phyloP scores from a whole-genome alignment of 1,139 yeast species.

The Saccharomycopsis hybrid region DNA sequence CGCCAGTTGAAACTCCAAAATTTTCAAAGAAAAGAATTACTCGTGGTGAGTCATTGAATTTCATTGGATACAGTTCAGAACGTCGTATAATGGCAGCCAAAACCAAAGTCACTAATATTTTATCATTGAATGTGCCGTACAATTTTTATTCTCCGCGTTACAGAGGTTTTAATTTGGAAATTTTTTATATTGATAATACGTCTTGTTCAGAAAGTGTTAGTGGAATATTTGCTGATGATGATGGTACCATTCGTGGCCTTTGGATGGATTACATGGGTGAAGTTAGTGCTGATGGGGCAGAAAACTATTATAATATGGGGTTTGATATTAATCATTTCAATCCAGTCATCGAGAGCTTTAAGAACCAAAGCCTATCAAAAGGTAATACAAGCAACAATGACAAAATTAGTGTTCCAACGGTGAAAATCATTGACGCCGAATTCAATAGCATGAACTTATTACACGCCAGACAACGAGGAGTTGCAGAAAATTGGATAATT shows the following conservation, averaged over 20 bases:
- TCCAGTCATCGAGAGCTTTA: slow-evolving; percentile 41
- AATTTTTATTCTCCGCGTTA: slow-evolving; percentile 67
- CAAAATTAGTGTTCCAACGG: slow-evolving; percentile 41
- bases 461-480: slow-evolving; percentile 79
- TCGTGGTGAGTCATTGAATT: slow-evolving; percentile 69
- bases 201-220: slow-evolving; percentile 68
- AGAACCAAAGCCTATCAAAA: too few species aligned
- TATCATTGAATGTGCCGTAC: slow-evolving; percentile 67
- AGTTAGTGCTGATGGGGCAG: slow-evolving; percentile 43
- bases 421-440: slow-evolving; percentile 71
- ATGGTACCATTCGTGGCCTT: slow-evolving; percentile 74
- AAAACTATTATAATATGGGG: slow-evolving; percentile 67
- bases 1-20: slow-evolving; percentile 56
- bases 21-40: slow-evolving; percentile 52
- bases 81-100: slow-evolving; percentile 66
- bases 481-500: slow-evolving; percentile 74
- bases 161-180: slow-evolving; percentile 78
- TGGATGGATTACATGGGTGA: slow-evolving; percentile 86
- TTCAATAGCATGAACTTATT: slow-evolving; percentile 60
- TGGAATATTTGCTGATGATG: slow-evolving; percentile 68
- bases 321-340: slow-evolving; percentile 59
- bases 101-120: slow-evolving; percentile 68
- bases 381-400: too few species aligned
- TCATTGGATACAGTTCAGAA: slow-evolving; percentile 72
- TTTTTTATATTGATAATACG: slow-evolving; percentile 66